Percentiles rank a stretch among this genome's conserved stretches.
phyloP scores from a whole-genome alignment of 768 basidiomycete species.

The Lentinus brumalis region DNA sequence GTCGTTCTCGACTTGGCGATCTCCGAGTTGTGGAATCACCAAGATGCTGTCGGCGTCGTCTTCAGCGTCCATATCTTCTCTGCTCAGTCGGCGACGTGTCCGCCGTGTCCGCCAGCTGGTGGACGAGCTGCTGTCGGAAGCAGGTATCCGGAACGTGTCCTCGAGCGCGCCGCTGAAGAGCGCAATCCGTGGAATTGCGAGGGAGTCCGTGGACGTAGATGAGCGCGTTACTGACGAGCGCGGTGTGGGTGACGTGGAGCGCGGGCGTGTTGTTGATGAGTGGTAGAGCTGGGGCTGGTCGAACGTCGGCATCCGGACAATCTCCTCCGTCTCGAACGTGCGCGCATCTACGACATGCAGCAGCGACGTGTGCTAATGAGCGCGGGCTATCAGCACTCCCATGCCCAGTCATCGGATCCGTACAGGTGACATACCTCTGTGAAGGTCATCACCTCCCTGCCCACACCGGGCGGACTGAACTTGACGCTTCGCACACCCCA shows the following conservation, averaged over 20 bases:
- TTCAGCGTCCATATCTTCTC: conserved; percentile 28
- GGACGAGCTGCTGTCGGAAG: conserved; percentile 18
- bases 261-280: conserved; percentile 19
- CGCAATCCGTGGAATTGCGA: conserved; percentile 24
- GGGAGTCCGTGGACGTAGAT: conserved; percentile 7
- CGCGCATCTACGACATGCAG: conserved; percentile 86
- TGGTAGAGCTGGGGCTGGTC: conserved; percentile 21
- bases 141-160: conserved; percentile 53
- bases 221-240: conserved; percentile 10
- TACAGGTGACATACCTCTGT: conserved; percentile 66
- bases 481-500: conserved; percentile 89
- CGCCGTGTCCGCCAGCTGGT: conserved; percentile 14
- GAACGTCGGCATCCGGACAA: conserved; percentile 57
- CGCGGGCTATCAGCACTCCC: background rate
- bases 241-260: conserved; percentile 21
- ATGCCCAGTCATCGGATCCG: background rate
- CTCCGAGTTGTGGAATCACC: conserved; percentile 58
- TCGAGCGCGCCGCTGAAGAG: conserved; percentile 44
- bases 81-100: conserved; percentile 24
- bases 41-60: conserved; percentile 52
- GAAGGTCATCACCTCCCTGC: conserved; percentile 82
- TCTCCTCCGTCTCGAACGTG: conserved; percentile 79
- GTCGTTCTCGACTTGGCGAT: conserved; percentile 55
- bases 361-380: conserved; percentile 70
- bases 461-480: conserved; percentile 66